Percentiles rank a stretch among this genome's conserved stretches.
Conservation (phyloP, 495 filamentous ascomycete species). For the Sphaerosporella brunnea region DNA sequence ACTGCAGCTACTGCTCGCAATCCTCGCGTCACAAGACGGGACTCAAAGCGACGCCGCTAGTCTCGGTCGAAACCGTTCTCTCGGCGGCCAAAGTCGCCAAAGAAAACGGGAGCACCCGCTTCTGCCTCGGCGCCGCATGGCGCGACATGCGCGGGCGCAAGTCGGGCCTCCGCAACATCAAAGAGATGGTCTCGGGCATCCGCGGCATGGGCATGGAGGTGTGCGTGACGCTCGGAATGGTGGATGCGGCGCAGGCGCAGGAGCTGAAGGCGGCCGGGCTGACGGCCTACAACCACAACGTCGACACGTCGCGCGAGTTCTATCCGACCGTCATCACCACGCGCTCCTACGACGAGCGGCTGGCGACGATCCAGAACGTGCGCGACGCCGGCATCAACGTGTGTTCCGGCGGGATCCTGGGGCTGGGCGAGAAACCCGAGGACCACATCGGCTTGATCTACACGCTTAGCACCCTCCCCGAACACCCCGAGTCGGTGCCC, state of each 20-base stretch:
- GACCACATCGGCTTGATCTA: constrained; percentile 66
- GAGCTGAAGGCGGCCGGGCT: constrained; percentile 66
- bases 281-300: constrained; percentile 80
- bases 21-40: constrained; percentile 61
- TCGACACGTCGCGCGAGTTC: constrained; percentile 72
- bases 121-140: constrained; percentile 89
- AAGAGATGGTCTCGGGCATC: constrained; percentile 63
- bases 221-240: constrained; percentile 80
- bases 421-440: constrained; percentile 52
- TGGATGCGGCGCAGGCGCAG: constrained; percentile 54
- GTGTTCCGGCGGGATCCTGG: constrained; percentile 68
- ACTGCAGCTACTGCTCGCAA: constrained; percentile 80
- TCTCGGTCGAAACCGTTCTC: constrained; percentile 58
- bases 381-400: constrained; percentile 69
- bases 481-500: constrained; percentile 68
- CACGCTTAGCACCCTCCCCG: constrained; percentile 55
- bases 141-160: constrained; percentile 79
- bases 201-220: constrained; percentile 66
- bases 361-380: constrained; percentile 55
- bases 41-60: constrained; percentile 57
- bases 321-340: constrained; percentile 70
- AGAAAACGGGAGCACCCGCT: constrained; percentile 61
- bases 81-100: constrained; percentile 56
- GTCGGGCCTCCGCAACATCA: constrained; percentile 56
- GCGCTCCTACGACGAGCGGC: constrained; percentile 62